Base-by-base conservation (phyloP, 106 monocot genomes). In the Chionographis japonica region DNA sequence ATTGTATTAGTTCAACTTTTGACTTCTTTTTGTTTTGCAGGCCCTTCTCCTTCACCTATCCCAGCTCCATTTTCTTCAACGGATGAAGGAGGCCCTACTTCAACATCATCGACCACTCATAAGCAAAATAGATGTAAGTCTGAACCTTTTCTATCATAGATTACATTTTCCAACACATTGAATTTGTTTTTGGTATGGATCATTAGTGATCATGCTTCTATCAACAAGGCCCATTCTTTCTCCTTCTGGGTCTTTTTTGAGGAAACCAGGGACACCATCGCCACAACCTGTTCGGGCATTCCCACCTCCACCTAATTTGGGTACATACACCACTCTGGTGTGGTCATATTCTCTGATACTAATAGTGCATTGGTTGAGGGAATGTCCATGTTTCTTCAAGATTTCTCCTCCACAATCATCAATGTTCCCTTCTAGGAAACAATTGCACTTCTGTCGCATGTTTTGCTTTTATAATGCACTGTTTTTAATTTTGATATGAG, bases 171-270 rank as follows among this genome's bases (percentile, higher is more conserved):
- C 19, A 17, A 37, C 72, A n/a, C n/a, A 38, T 13, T 35, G 10
- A 18, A 12, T 67, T 40, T 36, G 15, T 58, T 18, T 73, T 43
- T 64, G 15, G 50, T 36, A 41, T 55, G 56, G 4, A 13, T 13
- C 52, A 11, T 51, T 18, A 2, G 12, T 66, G 52, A 41, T 49
- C 54, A 41, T 68, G 64, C 6, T 55, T 40, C 42, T 81, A 36
- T 61, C n/a, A 36, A 62, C 74, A 93, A 86, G 75, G 41, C 69
- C 73, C 5, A 35, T 73, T 49, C 35, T 18, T 70, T 66, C 88
- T 56, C 85, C 81, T 68, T 60, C 72, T 60, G 67, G 56, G 3
- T 68, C 72, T 59, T 50, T 42, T 12, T 37, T 54, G 40, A 54
- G 35, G 72, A 71, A 56, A 40, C 76, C 69, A 12, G 58, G n/a